Conservation (phyloP, 371 early-diverging fungal species). For the Actinomortierella wolfii region DNA sequence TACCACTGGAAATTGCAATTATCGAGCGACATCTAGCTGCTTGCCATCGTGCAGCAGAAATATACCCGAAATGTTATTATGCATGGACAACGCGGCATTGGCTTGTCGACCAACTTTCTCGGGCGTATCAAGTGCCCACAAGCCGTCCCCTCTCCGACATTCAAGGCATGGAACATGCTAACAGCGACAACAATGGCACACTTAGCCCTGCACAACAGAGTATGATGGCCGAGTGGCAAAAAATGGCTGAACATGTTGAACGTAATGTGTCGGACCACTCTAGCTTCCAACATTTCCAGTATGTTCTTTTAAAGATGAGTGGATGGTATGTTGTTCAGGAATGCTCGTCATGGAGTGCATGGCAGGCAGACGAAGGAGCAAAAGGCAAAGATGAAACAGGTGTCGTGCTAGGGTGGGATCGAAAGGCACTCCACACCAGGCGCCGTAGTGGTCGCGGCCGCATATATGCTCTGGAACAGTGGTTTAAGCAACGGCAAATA, state of each 20-base stretch:
- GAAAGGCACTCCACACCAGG: no score
- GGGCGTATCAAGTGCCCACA: no score
- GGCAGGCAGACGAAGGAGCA: slow-evolving; percentile 5
- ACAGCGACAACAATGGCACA: neutral
- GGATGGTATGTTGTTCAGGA: slow-evolving; percentile 27
- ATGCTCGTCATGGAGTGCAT: neutral
- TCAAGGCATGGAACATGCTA: no score
- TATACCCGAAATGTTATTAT: slow-evolving; percentile 61
- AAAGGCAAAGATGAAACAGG: neutral
- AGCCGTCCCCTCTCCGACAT: no score
- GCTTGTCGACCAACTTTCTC: slow-evolving; percentile 47
- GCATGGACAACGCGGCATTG: slow-evolving; percentile 61
- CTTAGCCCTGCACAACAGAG: slow-evolving; percentile 3
- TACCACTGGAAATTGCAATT: slow-evolving; percentile 10
- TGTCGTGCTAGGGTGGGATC: no score
- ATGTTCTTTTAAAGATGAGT: slow-evolving; percentile 44
- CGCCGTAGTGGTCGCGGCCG: no score
- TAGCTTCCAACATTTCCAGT: slow-evolving; percentile 57
- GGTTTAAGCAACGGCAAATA: no score
- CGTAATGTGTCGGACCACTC: slow-evolving; percentile 63
- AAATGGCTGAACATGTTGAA: slow-evolving; percentile 48
- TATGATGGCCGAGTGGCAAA: slow-evolving; percentile 36
- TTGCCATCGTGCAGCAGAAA: slow-evolving; percentile 46
- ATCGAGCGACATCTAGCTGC: slow-evolving; percentile 47
- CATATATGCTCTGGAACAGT: no score